These are phyloP conservation scores for Calocybe gangraenosa DNA, from an alignment of 768 basidiomycete species.

Conservation along the genomic window DNA sequence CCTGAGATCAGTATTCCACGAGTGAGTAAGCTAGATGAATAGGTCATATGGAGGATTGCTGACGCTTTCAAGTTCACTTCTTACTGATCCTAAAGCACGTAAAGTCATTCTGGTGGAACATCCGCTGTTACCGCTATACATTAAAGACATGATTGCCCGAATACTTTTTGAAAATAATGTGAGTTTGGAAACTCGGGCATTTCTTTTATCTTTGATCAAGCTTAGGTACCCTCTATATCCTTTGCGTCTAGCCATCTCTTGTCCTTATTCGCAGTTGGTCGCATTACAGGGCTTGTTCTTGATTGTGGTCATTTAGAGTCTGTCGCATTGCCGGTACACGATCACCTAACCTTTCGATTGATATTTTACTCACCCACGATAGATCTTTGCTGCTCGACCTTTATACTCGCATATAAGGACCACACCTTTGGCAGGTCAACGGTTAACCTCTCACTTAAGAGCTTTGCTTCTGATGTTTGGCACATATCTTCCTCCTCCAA, in stretches of 20 bases:
- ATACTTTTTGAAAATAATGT: constrained; percentile 92
- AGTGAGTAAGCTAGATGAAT: constrained; percentile 47
- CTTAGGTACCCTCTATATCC: constrained; percentile 88
- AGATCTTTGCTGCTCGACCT: constrained; percentile 91
- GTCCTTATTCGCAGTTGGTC: constrained; percentile 78
- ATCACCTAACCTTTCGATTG: neutral
- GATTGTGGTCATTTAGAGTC: constrained; percentile 94
- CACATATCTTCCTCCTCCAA: constrained; percentile 79
- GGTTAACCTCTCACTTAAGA: constrained; percentile 76
- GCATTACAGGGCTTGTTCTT: constrained; percentile 90
- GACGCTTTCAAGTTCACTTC: constrained; percentile 60
- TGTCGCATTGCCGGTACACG: constrained; percentile 76
- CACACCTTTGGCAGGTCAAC: constrained; percentile 83
- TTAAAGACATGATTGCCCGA: constrained; percentile 85
- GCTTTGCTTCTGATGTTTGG: constrained; percentile 80
- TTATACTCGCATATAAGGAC: constrained; percentile 79
- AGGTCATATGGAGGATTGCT: neutral
- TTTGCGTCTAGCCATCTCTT: constrained; percentile 89
- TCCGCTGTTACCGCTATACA: constrained; percentile 76
- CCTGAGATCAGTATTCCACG: constrained; percentile 76
- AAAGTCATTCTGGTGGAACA: constrained; percentile 94
- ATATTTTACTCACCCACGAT: constrained; percentile 2
- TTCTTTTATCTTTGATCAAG: neutral
- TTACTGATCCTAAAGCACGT: constrained; percentile 92
- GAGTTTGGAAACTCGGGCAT: constrained; percentile 10